Base-by-base conservation (phyloP, 305 asterid genomes). In the Petunia hybrid region DNA sequence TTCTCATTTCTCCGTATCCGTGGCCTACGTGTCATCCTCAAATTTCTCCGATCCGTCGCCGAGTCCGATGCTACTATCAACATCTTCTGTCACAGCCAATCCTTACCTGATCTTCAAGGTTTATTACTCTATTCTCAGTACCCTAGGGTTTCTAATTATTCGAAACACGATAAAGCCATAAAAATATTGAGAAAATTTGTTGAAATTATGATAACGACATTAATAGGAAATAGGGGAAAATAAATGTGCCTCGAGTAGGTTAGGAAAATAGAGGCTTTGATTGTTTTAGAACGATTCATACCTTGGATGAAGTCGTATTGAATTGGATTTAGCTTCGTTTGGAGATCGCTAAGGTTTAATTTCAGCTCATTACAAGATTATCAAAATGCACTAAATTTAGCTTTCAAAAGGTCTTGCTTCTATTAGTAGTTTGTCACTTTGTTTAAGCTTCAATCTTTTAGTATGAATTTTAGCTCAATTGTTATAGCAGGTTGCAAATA, bases 1-100 rank as follows among this genome's bases (percentile, higher is more conserved):
- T 95, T 94, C 86, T 94, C 98, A 38, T 94, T 95, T 88, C 93
- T 95, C 85, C 94, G 97, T 22, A 86, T 92, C 42, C 89, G 93
- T 22, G 97, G 97, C 39, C 93, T 94, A 80, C 94, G 92, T 22
- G 83, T 89, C 89, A 82, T 91, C 82, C 97, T 94, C 90, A 91
- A 92, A 77, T 92, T 94, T 81, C 98, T 95, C 88, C 89, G 90
- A 87, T 91, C 96, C 62, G 96, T 92, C 2, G 90, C 97, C 12
- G 92, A 92, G 56, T 91, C 94, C 5, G 98, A 95, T 71, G 82
- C 86, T 38, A 91, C 97, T 74, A 91, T 94, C 81, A 83, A 82
- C 78, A 91, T 92, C 77, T 92, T 95, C 88, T 90, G 85, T 80
- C 92, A 90, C 82, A 91, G 96, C 55, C 99, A 95, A 81, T 91